These are phyloP conservation scores for Mentha longifolia DNA, from an alignment of 257 asterid genomes.

Conservation along the genomic window DNA sequence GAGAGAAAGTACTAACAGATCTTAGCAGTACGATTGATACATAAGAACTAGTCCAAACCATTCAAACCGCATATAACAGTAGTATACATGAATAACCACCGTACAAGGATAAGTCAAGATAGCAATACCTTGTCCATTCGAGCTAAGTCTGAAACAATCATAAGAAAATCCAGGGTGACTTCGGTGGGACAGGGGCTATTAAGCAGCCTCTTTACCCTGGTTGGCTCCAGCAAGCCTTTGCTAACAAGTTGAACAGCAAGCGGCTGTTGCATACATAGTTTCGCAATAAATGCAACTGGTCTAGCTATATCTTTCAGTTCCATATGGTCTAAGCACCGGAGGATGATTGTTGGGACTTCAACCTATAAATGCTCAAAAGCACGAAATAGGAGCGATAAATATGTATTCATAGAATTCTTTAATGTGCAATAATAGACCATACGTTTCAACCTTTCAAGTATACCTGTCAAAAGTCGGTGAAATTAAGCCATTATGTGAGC, in stretches of 20 bases:
- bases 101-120: conserved; percentile 19
- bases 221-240: conserved; percentile 80
- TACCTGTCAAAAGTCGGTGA: neutral
- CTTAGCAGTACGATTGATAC: conserved; percentile 8
- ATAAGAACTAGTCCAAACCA: conserved; percentile 2
- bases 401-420: conserved; percentile 23
- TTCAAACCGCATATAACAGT: conserved; percentile 13
- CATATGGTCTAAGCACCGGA: conserved; percentile 80
- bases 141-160: conserved; percentile 95
- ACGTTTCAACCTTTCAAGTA: too few relatives aligned
- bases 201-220: conserved; percentile 72
- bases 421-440: too few relatives aligned
- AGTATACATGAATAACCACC: conserved; percentile 19
- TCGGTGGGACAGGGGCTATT: conserved; percentile 76
- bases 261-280: conserved; percentile 74
- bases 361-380: conserved; percentile 48
- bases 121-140: conserved; percentile 92
- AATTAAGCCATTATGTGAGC: neutral
- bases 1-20: conserved; percentile 7
- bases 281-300: conserved; percentile 91
- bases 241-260: conserved; percentile 86
- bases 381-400: conserved; percentile 13
- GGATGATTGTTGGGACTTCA: conserved; percentile 70
- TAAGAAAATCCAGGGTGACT: conserved; percentile 83
- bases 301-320: conserved; percentile 74